A percentile compares a stretch with the other conserved stretches of the same genome.
Conservation (phyloP, 257 asterid species). For the Leonotis leonurus region DNA sequence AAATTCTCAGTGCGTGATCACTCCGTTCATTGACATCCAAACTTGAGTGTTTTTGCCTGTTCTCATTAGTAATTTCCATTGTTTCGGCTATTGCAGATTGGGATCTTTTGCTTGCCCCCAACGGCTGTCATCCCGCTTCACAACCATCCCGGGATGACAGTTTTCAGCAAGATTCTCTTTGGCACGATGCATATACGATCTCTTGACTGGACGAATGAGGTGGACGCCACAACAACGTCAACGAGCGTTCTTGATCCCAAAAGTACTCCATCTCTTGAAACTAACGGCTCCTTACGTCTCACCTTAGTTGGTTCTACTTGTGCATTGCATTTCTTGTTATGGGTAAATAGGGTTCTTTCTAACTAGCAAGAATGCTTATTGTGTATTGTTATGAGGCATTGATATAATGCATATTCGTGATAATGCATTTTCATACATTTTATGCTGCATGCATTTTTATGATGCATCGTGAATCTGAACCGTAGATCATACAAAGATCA, state of each 20-base stretch:
- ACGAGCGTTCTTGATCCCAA: no score
- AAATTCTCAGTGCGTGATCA: conserved; percentile 59
- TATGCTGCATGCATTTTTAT: no score
- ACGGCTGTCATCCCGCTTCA: conserved; percentile 82
- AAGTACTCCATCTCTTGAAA: conserved; percentile 29
- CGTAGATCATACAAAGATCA: no score
- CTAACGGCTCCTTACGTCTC: neutral
- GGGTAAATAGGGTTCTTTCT: no score
- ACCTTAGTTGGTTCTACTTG: neutral
- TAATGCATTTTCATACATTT: no score
- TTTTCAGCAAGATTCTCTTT: conserved; percentile 81
- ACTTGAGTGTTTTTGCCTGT: neutral
- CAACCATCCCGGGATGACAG: conserved; percentile 95
- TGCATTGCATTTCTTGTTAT: no score
- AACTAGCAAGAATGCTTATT: no score
- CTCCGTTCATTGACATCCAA: neutral
- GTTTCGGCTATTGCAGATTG: conserved; percentile 40
- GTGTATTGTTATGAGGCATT: no score
- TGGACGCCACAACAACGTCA: no score
- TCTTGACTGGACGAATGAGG: conserved; percentile 52
- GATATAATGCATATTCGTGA: no score
- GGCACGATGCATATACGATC: conserved; percentile 85
- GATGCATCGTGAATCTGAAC: no score
- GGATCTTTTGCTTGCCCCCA: conserved; percentile 90
- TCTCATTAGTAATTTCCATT: no score